Base-by-base conservation (phyloP, 2,329 filamentous ascomycete genomes). In the Xylaria sp. region DNA sequence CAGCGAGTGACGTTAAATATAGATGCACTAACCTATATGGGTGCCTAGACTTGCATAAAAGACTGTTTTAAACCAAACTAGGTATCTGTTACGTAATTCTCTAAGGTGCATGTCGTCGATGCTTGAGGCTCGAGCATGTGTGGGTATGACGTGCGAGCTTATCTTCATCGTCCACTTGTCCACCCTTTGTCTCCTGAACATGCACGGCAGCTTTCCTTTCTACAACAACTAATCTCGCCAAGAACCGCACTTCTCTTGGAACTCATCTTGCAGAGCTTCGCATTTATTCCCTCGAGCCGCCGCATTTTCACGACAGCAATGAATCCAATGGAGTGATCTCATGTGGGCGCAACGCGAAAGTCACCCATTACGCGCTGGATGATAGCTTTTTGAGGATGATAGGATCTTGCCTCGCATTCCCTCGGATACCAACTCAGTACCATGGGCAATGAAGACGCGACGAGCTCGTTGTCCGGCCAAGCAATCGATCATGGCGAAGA, bases 401-500 rank as follows among this genome's bases (percentile, higher is more conserved):
- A 68, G 58, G 55, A 39, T 42, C 44, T 46, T 39, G 50, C 47
- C n/a, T 49, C 52, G 37, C 52, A 61, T 52, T 44, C 10, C 54
- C 23, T 30, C 23, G 23, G 23, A 30, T 30, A 30, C 23, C 63
- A 58, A 61, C 55, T 71, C 65, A 59, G 61, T 58, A 71, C 65
- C 59, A 72, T 69, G 70, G 67, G 65, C 67, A 67, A 56, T 60
- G 68, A 74, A 66, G 67, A 73, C 71, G 71, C 49, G 6, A 19
- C 69, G 67, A 58, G 65, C 61, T 65, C 67, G 56, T 63, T 68
- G 59, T 65, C 69, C 63, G 59, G 52, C 57, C 42, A 67, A 61
- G 59, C 53, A 58, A 23, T 59, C 54, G 61, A 55, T 58, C 62
- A 66, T 59, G 70, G 73, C 63, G 78, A 80, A 69, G 79, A 79